A percentile compares a stretch with the other conserved stretches of the same genome.
Conservation (phyloP, 768 basidiomycete species). For the Psilocybe azurescens region DNA sequence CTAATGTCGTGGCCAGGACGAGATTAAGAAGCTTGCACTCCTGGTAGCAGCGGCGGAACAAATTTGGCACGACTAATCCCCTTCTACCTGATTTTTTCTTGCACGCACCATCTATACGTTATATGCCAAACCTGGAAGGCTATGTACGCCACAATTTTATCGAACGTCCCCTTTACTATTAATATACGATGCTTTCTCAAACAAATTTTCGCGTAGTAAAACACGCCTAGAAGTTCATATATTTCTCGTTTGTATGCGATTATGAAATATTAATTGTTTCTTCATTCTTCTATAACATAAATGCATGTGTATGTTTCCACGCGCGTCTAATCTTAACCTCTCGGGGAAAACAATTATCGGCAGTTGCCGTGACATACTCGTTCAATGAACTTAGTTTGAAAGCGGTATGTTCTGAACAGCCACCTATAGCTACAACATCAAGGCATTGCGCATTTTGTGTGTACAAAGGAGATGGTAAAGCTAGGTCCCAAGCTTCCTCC, state of each 20-base stretch:
- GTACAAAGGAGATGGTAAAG: constrained; percentile 19
- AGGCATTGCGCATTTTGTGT: neutral
- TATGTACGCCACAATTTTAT: constrained; percentile 10
- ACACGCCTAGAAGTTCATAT: neutral
- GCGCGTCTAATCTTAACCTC: constrained; percentile 7
- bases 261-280: neutral
- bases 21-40: constrained; percentile 51
- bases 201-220: neutral
- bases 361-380: constrained; percentile 7
- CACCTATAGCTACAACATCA: neutral
- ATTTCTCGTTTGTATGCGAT: neutral
- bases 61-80: constrained; percentile 42
- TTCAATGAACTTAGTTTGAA: neutral
- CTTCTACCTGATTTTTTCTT: constrained; percentile 3
- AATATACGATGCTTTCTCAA: neutral
- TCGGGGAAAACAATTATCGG: neutral
- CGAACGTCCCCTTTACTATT: constrained; percentile 1
- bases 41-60: constrained; percentile 50
- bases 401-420: neutral
- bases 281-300: too few species aligned
- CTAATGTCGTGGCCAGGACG: constrained; percentile 38
- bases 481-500: constrained; percentile 19
- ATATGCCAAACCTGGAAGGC: constrained; percentile 15
- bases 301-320: neutral
- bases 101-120: constrained; percentile 4